Evolutionary conservation across 2,329 filamentous ascomycete genomes (phyloP).

Genomic region (Diaporthe nobilis): DNA sequence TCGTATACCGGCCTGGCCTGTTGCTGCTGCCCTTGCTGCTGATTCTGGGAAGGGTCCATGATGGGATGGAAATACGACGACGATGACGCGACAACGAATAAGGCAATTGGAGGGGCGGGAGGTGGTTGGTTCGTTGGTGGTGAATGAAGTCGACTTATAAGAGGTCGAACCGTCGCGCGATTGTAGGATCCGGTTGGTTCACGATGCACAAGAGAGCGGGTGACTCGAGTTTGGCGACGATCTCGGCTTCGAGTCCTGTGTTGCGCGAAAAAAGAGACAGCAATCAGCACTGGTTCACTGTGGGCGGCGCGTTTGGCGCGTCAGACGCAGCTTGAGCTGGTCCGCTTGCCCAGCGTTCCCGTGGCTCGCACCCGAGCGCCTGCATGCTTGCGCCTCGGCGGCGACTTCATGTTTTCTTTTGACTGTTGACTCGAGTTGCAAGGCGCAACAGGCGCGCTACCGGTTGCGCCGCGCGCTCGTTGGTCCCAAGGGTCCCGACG

Average conservation of each 20-base stretch:
- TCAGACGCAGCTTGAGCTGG: slow-evolving; percentile 24
- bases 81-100: not conserved
- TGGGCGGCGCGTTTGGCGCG: slow-evolving; percentile 24
- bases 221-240: slow-evolving; percentile 38
- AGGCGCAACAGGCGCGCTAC: slow-evolving; percentile 29
- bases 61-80: slow-evolving; percentile 42
- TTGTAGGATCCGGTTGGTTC: slow-evolving; percentile 14
- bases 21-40: slow-evolving; percentile 69
- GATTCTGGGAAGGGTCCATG: slow-evolving; percentile 68
- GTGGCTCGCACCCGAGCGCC: not conserved
- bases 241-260: slow-evolving; percentile 43
- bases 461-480: slow-evolving; percentile 16
- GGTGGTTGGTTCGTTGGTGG: slow-evolving; percentile 20
- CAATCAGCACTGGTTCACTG: slow-evolving; percentile 8
- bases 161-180: slow-evolving; percentile 30
- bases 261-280: slow-evolving; percentile 30
- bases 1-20: slow-evolving; percentile 79
- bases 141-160: slow-evolving; percentile 18
- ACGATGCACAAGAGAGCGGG: slow-evolving; percentile 36
- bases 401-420: slow-evolving; percentile 25
- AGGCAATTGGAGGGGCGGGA: not conserved
- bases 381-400: slow-evolving; percentile 26
- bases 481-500: not conserved
- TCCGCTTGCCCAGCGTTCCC: not conserved
- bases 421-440: slow-evolving; percentile 40